These are phyloP conservation scores for Viola pubescens DNA, from an alignment of 441 rosid species.

Conservation along the genomic window DNA sequence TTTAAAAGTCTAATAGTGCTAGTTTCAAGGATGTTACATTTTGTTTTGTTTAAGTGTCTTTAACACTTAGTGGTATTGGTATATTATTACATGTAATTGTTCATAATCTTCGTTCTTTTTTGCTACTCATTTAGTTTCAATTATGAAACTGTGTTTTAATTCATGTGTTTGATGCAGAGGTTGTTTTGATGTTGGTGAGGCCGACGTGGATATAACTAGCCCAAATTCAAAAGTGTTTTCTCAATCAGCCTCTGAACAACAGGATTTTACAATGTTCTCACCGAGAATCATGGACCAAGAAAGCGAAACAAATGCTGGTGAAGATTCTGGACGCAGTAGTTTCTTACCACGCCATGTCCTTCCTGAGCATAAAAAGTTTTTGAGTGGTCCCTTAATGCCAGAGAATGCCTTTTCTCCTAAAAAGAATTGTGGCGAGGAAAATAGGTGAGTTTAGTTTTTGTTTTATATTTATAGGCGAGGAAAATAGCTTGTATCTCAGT, in stretches of 20 bases:
- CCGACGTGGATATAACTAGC: conserved; percentile 50
- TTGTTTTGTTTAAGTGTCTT: too few relatives aligned
- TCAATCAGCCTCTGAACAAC: conserved; percentile 40
- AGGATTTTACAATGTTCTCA: conserved; percentile 31
- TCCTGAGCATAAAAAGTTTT: conserved; percentile 44
- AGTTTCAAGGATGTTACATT: too few relatives aligned
- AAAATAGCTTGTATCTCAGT: too few relatives aligned
- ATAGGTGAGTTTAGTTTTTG: conserved; percentile 43
- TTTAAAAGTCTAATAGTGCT: too few relatives aligned
- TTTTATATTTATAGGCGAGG: conserved; percentile 6
- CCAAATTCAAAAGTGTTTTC: conserved; percentile 44
- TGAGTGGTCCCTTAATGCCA: conserved; percentile 61
- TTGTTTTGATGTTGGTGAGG: conserved; percentile 81
- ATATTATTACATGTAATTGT: too few relatives aligned
- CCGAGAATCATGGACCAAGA: conserved; percentile 31
- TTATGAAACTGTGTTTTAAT: conserved; percentile 2
- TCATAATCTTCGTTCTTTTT: neutral
- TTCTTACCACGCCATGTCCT: conserved; percentile 34
- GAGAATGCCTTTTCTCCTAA: conserved; percentile 52
- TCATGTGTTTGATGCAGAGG: conserved; percentile 45
- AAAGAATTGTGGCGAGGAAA: conserved; percentile 47
- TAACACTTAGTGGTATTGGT: too few relatives aligned
- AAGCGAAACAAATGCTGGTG: conserved; percentile 38
- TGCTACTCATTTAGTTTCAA: conserved; percentile 2
- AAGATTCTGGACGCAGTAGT: conserved; percentile 35